A percentile compares a stretch with the other conserved stretches of the same genome.
These are phyloP conservation scores for Fusarium continuum DNA, from an alignment of 2,329 filamentous ascomycete species.

Conservation along the genomic window DNA sequence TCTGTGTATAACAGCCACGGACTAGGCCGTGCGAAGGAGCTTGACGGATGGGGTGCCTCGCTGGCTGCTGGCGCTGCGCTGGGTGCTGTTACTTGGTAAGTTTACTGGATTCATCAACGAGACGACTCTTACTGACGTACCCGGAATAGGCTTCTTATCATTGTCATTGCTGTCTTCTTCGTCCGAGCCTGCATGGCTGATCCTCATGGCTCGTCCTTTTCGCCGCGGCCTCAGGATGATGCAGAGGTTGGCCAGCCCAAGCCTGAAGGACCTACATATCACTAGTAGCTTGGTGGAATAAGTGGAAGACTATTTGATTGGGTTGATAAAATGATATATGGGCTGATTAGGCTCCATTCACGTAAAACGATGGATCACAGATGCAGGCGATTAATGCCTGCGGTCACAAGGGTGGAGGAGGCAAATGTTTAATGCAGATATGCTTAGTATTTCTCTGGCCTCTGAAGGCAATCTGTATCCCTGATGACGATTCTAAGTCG, in stretches of 20 bases:
- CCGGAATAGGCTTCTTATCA: constrained; percentile 50
- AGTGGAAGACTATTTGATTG: neutral
- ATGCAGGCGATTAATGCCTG: neutral
- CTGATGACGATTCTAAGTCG: neutral
- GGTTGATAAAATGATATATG: neutral
- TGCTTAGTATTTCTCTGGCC: neutral
- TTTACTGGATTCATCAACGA: neutral
- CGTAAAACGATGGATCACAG: neutral
- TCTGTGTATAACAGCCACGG: constrained; percentile 35
- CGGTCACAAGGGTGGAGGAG: neutral
- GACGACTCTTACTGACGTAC: neutral
- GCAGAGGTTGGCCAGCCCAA: constrained; percentile 29
- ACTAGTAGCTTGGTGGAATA: neutral
- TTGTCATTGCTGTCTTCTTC: constrained; percentile 53
- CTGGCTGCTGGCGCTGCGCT: constrained; percentile 53
- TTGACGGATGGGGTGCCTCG: constrained; percentile 41
- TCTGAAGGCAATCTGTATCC: neutral
- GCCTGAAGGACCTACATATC: neutral
- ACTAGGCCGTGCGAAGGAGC: constrained; percentile 10
- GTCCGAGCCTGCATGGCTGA: constrained; percentile 45
- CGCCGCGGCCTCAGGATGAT: constrained; percentile 5
- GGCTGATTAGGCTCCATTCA: neutral
- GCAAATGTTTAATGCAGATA: neutral
- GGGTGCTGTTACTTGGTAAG: constrained; percentile 54
- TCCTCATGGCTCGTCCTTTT: constrained; percentile 24